Conservation (phyloP, 371 early-diverging fungal species). For the Mucor irregularis region DNA sequence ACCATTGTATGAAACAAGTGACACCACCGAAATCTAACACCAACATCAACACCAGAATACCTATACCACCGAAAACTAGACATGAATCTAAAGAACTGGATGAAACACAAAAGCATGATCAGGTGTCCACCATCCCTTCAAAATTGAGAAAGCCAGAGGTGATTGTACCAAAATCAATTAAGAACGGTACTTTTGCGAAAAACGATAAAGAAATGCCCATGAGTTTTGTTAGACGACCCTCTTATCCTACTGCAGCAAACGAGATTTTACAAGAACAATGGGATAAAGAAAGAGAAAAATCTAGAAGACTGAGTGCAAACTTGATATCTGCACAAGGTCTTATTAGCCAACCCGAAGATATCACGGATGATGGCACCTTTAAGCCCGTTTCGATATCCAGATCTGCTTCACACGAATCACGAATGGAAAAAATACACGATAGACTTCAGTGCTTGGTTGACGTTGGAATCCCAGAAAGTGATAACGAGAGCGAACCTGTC, state of each 20-base stretch:
- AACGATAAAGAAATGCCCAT: neutral
- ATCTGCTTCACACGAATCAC: constrained; percentile 1
- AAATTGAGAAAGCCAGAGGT: constrained; percentile 24
- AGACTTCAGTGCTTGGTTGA: constrained; percentile 24
- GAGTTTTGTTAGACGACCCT: constrained; percentile 1
- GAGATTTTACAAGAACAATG: constrained; percentile 32
- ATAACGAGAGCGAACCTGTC: neutral
- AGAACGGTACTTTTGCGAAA: neutral
- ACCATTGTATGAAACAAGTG: constrained; percentile 10
- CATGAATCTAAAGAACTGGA: neutral
- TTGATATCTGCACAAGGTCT: constrained; percentile 31
- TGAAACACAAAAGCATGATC: constrained; percentile 16
- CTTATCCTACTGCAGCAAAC: constrained; percentile 11
- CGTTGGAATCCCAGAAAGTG: neutral
- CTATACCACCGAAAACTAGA: neutral
- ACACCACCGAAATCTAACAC: neutral
- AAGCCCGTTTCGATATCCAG: neutral
- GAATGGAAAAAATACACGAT: constrained; percentile 24
- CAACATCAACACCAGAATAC: constrained; percentile 5
- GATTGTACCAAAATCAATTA: constrained; percentile 15
- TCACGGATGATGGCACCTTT: neutral
- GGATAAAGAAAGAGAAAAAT: constrained; percentile 23
- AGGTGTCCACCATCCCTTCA: constrained; percentile 7
- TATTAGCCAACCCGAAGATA: constrained; percentile 24
- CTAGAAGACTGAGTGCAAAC: constrained; percentile 16